Conservation (phyloP, 2,329 filamentous ascomycete genomes). For the Moelleriella libera region DNA sequence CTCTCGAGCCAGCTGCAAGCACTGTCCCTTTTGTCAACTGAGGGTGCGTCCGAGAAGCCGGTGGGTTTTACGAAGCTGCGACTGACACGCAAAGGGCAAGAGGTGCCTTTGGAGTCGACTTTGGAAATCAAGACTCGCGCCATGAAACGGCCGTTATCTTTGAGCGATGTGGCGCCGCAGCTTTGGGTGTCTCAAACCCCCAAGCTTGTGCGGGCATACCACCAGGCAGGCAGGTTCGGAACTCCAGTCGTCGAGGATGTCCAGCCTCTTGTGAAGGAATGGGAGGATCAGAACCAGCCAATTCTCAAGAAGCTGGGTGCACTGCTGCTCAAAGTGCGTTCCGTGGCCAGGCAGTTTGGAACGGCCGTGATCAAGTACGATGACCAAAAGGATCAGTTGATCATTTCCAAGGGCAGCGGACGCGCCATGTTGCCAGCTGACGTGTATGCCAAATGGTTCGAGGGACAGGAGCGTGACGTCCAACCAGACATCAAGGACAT, state of each 20-base stretch:
- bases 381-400: background rate
- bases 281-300: slow-evolving; percentile 19
- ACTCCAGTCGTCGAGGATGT: slow-evolving; percentile 21
- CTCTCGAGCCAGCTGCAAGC: slow-evolving; percentile 11
- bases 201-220: slow-evolving; percentile 30
- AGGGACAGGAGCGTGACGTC: background rate
- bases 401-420: background rate
- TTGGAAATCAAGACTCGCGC: slow-evolving; percentile 31
- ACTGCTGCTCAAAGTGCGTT: slow-evolving; percentile 12
- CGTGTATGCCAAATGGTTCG: slow-evolving; percentile 2
- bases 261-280: slow-evolving; percentile 12
- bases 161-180: slow-evolving; percentile 22
- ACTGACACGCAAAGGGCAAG: slow-evolving; percentile 16
- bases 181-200: slow-evolving; percentile 32
- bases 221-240: slow-evolving; percentile 20
- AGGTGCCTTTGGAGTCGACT: slow-evolving; percentile 18
- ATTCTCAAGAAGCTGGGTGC: slow-evolving; percentile 15
- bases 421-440: background rate
- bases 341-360: background rate
- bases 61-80: slow-evolving; percentile 11
- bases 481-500: background rate
- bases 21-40: slow-evolving; percentile 11
- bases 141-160: slow-evolving; percentile 14
- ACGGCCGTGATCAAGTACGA: background rate
- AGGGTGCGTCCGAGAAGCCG: background rate